These are phyloP conservation scores for Tetrapisispora taiwanensis DNA, from an alignment of 805 yeast species.

Conservation along the genomic window DNA sequence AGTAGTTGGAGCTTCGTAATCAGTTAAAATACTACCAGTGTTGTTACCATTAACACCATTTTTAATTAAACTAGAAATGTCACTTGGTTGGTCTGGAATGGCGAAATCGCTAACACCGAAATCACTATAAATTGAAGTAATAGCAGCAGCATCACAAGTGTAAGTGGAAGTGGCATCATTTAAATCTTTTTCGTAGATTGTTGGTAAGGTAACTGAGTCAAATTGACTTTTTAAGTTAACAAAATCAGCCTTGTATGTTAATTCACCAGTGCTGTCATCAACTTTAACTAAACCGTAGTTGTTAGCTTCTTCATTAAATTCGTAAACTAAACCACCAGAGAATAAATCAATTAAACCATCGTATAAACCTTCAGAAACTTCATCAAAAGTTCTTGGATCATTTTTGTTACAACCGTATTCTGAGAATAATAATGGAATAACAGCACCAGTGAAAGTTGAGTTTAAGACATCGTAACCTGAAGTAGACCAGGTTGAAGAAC, in stretches of 20 bases:
- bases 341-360: constrained; percentile 57
- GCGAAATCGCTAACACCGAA: constrained; percentile 38
- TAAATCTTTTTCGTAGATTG: constrained; percentile 28
- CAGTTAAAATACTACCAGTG: constrained; percentile 35
- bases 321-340: constrained; percentile 91
- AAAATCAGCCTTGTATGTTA: constrained; percentile 40
- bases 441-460: constrained; percentile 44
- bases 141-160: constrained; percentile 33
- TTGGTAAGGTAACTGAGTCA: constrained; percentile 30
- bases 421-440: constrained; percentile 59
- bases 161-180: constrained; percentile 26
- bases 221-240: constrained; percentile 38
- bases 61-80: constrained; percentile 34
- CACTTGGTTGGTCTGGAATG: constrained; percentile 40
- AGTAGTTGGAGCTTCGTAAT: constrained; percentile 29
- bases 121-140: constrained; percentile 30
- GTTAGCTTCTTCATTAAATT: constrained; percentile 67
- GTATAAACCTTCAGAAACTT: constrained; percentile 57
- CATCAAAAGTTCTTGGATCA: constrained; percentile 77
- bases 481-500: constrained; percentile 44
- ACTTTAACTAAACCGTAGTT: constrained; percentile 68
- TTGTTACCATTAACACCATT: constrained; percentile 40
- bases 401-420: constrained; percentile 78
- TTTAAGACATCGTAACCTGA: constrained; percentile 63
- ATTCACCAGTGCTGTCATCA: constrained; percentile 32